Conservation (phyloP, 1,284 basidiomycete species). For the Mycena citricolor region DNA sequence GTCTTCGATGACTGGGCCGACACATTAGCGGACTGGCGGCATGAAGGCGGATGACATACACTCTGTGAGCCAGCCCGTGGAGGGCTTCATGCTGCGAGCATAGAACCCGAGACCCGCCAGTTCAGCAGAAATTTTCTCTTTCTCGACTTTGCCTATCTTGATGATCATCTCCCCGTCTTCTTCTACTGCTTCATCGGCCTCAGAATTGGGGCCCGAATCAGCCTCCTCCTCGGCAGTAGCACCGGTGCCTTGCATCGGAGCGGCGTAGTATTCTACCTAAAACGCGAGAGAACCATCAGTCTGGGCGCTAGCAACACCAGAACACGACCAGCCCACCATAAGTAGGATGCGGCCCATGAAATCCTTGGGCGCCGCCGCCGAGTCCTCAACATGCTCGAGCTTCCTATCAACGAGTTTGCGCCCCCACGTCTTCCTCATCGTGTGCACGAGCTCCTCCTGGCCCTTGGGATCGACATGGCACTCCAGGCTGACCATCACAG, state of each 20-base stretch:
- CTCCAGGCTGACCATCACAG: constrained; percentile 63
- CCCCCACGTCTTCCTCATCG: constrained; percentile 58
- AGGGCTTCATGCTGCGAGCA: constrained; percentile 58
- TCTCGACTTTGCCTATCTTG: constrained; percentile 24
- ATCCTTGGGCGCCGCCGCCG: constrained; percentile 43
- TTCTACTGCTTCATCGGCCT: constrained; percentile 22
- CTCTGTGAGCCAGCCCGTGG: constrained; percentile 40
- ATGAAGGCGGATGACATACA: constrained; percentile 1
- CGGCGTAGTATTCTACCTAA: constrained; percentile 58
- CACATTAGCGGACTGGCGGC: constrained; percentile 1
- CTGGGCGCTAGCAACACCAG: not conserved
- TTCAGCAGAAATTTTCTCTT: constrained; percentile 44
- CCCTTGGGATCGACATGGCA: constrained; percentile 55
- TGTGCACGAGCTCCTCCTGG: constrained; percentile 54
- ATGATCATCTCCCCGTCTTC: constrained; percentile 21
- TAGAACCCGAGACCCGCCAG: constrained; percentile 55
- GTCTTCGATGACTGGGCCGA: constrained; percentile 33
- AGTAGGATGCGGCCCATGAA: constrained; percentile 55
- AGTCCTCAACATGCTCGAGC: constrained; percentile 37
- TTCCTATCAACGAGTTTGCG: constrained; percentile 46
- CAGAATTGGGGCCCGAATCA: constrained; percentile 17
- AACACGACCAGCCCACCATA: constrained; percentile 44
- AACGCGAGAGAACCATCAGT: not conserved
- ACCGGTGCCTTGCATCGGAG: constrained; percentile 26
- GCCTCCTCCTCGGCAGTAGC: constrained; percentile 19